Evolutionary conservation across 495 filamentous ascomycete genomes (phyloP), one percentile per base, ranked within the genome.

Genomic region (Penicillium egyptiacum): DNA sequence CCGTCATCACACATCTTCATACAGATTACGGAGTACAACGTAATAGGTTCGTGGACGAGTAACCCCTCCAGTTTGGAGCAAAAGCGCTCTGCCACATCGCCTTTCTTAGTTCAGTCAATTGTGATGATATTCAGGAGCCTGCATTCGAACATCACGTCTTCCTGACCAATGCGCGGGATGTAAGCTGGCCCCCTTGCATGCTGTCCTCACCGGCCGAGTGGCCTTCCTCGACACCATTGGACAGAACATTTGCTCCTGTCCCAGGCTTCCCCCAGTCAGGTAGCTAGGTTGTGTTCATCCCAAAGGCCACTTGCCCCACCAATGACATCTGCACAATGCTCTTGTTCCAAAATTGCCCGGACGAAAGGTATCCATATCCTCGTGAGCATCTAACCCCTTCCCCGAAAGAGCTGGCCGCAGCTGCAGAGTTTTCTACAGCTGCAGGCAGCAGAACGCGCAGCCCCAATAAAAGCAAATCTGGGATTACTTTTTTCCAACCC

Each of bases 141-240:
- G 45, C 44, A 42, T 48, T 59, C 12, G 17, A 39, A 4, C 33
- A 25, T 22, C 28, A 54, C 42, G 30, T 46, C 28, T 45, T 53
- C 43, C 19, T n/a, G 50, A 59, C 50, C 61, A 53, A 56, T 64
- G 55, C 56, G 46, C 56, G 41, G 53, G 28, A 39, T 57, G 45
- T 51, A 55, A 41, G 16, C 31, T 22, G 11, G 20, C 55, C 50
- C 58, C 64, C 64, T 64, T 67, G 61, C 64, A 61, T 64, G 48
- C n/a, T 31, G 31, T 28, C 39, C 44, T 53, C 50, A 33, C 59
- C 51, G 33, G 49, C 26, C 46, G 19, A 40, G 50, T 6, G 12
- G 5, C 28, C 55, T 61, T 37, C 49, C 17, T 31, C 12, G 17
- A n/a, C 23, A 40, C 43, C 17, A 59, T 57, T 56, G 26, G 44